A percentile compares a stretch with the other conserved stretches of the same genome.
These are phyloP conservation scores for Phytophthora megakarya DNA, from an alignment of 352 stramenopile genomes.

Conservation along the genomic window DNA sequence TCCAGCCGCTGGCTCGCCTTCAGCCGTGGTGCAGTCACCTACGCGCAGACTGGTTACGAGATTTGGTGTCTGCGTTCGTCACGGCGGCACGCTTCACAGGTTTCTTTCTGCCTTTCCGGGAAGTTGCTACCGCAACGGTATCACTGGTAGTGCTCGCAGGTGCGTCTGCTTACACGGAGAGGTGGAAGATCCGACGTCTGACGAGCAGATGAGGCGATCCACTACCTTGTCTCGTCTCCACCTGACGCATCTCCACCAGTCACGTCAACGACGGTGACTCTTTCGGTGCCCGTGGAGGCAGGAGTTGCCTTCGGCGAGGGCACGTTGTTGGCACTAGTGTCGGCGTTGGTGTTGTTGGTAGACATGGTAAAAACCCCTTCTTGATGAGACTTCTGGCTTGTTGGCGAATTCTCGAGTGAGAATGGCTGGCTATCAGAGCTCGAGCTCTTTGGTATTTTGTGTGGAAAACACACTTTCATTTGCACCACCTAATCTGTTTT, in stretches of 20 bases:
- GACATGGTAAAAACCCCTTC: background rate
- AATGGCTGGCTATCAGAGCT: background rate
- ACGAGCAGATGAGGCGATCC: slow-evolving; percentile 3
- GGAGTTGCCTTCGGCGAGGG: background rate
- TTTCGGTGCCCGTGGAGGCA: background rate
- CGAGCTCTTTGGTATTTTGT: background rate
- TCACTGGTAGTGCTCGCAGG: background rate
- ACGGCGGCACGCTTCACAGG: background rate
- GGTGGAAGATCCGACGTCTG: slow-evolving; percentile 1
- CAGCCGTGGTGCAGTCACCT: no score
- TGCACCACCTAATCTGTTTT: background rate
- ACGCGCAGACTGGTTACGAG: background rate
- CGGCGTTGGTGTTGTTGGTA: background rate
- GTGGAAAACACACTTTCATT: slow-evolving; percentile 3
- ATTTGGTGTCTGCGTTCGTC: background rate
- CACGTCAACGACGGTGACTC: slow-evolving; percentile 14
- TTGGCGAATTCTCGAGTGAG: background rate
- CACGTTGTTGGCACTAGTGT: background rate
- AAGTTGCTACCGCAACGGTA: background rate
- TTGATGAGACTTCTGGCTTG: background rate
- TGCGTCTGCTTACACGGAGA: background rate
- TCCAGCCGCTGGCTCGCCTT: no score
- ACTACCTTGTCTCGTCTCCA: slow-evolving; percentile 10
- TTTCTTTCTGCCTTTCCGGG: slow-evolving; percentile 15
- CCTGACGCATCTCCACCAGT: background rate